Evolutionary conservation across 2,329 filamentous ascomycete genomes (phyloP).

Genomic region (Verticillium nonalfalfae): DNA sequence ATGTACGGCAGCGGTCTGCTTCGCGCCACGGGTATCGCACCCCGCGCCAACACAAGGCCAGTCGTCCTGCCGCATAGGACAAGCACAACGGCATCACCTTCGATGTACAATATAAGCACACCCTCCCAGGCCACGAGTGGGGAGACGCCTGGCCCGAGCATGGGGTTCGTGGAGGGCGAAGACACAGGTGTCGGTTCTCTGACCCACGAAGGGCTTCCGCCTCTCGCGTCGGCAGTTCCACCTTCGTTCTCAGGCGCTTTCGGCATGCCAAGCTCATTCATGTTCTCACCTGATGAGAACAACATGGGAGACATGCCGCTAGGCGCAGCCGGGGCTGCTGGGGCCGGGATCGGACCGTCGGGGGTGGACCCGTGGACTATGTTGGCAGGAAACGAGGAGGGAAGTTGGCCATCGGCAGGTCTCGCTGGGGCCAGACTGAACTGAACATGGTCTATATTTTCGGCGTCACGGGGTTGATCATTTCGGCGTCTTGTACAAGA

Average conservation of each 20-base stretch:
- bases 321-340: background rate
- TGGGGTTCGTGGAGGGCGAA: background rate
- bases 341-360: constrained; percentile 1
- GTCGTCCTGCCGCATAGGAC: constrained; percentile 7
- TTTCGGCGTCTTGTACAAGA: background rate
- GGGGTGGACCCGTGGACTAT: constrained; percentile 6
- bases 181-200: background rate
- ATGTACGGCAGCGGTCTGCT: constrained; percentile 5
- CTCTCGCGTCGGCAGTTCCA: background rate
- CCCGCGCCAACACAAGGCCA: background rate
- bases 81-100: constrained; percentile 1
- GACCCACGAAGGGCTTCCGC: background rate
- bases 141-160: background rate
- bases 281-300: background rate
- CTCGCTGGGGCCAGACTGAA: background rate
- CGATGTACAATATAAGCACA: constrained; percentile 4
- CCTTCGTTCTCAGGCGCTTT: background rate
- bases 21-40: background rate
- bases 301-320: background rate
- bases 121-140: constrained; percentile 5
- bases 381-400: constrained; percentile 5
- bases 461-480: background rate
- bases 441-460: background rate
- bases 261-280: background rate
- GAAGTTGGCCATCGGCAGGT: constrained; percentile 4